A percentile compares a stretch with the other conserved stretches of the same genome.
Conservation (phyloP, 129 eudicot genomes). For the Flaveria trinervia region DNA sequence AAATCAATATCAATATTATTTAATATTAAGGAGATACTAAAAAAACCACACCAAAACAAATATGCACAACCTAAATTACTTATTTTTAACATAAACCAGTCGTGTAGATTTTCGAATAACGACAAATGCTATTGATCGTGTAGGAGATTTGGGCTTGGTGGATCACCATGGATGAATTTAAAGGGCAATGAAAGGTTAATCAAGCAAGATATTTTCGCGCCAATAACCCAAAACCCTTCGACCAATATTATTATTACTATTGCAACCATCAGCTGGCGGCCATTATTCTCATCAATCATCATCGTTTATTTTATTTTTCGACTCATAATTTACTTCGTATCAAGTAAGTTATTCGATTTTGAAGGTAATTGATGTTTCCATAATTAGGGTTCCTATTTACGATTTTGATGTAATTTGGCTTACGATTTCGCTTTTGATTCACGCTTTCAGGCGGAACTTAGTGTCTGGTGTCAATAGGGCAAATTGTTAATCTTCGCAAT, state of each 20-base stretch:
- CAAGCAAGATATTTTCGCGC: constrained; percentile 6
- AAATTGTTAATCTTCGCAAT: not conserved
- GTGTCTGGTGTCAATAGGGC: constrained; percentile 22
- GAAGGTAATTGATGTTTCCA: constrained; percentile 10
- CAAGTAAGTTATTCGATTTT: constrained; percentile 6
- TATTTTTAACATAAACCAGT: too few species aligned
- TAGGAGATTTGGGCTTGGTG: constrained; percentile 1
- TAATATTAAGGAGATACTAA: too few species aligned
- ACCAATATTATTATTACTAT: not conserved
- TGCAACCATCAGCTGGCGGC: too few species aligned
- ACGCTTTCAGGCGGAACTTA: constrained; percentile 7
- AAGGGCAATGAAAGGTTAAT: not conserved
- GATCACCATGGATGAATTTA: not conserved
- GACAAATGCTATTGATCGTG: not conserved
- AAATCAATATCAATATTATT: too few species aligned
- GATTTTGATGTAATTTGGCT: constrained; percentile 8
- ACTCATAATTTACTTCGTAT: not conserved
- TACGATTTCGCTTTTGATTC: not conserved
- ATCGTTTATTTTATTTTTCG: not conserved
- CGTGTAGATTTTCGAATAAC: too few species aligned
- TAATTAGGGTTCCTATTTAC: constrained; percentile 28
- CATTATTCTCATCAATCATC: constrained; percentile 11
- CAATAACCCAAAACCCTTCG: constrained; percentile 27
- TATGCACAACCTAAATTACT: too few species aligned
- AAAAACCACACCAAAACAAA: too few species aligned